Conservation (phyloP, 179 eudicot species). For the Patellifolia procumbens region DNA sequence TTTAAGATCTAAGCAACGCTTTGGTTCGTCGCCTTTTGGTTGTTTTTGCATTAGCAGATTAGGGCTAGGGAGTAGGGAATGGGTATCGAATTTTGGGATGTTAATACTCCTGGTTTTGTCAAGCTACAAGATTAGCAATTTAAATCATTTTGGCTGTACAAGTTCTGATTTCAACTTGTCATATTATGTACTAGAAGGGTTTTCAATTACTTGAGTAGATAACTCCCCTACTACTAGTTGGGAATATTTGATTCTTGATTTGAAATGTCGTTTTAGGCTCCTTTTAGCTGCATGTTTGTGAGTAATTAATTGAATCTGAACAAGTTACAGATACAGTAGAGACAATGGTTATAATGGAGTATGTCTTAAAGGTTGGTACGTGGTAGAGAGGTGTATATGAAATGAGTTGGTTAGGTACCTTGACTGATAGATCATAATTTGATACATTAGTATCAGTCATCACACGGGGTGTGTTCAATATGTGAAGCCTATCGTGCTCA, state of each 20-base stretch:
- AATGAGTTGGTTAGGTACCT: neutral
- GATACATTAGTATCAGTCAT: neutral
- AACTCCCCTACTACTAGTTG: neutral
- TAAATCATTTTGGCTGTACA: neutral
- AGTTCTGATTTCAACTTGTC: neutral
- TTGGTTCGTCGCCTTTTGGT: neutral
- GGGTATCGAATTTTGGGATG: neutral
- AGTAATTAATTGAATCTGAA: neutral
- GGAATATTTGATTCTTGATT: neutral
- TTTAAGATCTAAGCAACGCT: slow-evolving; percentile 6
- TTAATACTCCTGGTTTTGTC: neutral
- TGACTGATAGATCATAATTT: neutral
- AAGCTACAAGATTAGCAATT: neutral
- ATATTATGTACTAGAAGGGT: too few relatives aligned
- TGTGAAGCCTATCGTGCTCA: too few relatives aligned
- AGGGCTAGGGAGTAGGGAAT: neutral
- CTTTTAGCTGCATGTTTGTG: neutral
- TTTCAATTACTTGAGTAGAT: neutral
- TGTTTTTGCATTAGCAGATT: neutral
- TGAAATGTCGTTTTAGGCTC: too few relatives aligned
- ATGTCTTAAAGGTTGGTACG: too few relatives aligned
- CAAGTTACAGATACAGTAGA: neutral
- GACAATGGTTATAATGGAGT: neutral
- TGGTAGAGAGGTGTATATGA: neutral
- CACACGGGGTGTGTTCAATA: neutral